Conservation (phyloP, 139 green algal species). For the Tetradesmus lagerheimii region DNA sequence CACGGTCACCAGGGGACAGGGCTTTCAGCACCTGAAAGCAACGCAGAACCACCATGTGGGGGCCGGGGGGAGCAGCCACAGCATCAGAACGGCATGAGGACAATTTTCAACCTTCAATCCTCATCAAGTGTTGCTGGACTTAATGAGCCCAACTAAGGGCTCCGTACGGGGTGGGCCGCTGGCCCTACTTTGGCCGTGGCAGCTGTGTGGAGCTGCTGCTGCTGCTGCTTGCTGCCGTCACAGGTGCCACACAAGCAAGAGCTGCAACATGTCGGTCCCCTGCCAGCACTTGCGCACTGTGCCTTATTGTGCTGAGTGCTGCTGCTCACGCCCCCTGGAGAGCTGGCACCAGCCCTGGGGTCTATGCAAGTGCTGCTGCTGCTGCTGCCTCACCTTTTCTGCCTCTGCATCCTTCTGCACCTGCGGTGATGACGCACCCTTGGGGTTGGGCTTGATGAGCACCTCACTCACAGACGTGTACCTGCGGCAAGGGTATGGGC, state of each 20-base stretch:
- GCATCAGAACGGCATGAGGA: too few species aligned
- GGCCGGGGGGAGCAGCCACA: too few species aligned
- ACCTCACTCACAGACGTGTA: constrained; percentile 49
- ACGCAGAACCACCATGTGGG: too few species aligned
- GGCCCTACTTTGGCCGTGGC: too few species aligned
- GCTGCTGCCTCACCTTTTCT: constrained; percentile 21
- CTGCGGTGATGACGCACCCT: constrained; percentile 53
- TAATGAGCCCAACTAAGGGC: too few species aligned
- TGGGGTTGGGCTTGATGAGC: constrained; percentile 73
- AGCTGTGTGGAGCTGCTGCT: background rate
- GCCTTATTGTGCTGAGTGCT: background rate
- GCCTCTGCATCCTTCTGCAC: constrained; percentile 42
- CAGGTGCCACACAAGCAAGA: too few species aligned
- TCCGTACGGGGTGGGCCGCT: too few species aligned
- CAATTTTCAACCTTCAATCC: too few species aligned
- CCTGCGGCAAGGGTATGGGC: background rate
- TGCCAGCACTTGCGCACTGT: too few species aligned
- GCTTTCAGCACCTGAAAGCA: constrained; percentile 63
- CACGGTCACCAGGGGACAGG: constrained; percentile 54
- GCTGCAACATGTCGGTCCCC: too few species aligned
- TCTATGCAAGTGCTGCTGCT: background rate
- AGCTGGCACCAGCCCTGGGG: background rate
- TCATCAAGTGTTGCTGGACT: too few species aligned
- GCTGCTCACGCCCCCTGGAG: background rate
- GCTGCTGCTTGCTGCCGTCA: background rate